Evolutionary conservation across 495 filamentous ascomycete genomes (phyloP), one percentile per base, ranked within the genome.

Genomic region (Delitschia confertaspora): DNA sequence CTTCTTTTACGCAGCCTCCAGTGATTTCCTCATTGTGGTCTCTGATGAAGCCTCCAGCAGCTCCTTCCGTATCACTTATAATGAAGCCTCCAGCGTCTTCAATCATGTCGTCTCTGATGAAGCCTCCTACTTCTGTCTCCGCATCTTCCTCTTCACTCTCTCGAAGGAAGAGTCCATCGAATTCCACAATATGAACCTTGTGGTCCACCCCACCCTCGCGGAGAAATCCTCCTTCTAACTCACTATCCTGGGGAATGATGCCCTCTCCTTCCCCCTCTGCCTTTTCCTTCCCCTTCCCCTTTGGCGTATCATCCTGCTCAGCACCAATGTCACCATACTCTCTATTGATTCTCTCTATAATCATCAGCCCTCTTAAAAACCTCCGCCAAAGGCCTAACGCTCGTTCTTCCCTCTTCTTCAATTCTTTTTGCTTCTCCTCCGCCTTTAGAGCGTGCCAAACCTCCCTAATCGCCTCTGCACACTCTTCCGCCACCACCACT

Each of bases 341-440:
- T 39, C 80, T 73, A 27, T 72, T 68, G 22, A 98, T 78, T 27
- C 88, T 70, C 60, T 88, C 75, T 24, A 82, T 69, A 49, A 96
- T 88, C 29, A 86, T 71, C 62, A 94, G 49, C 1, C 88, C 88
- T 69, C 86, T 80, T 29, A 93, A 43, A 47, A 95, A 85, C 60
- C 83, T 93, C 38, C 81, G 73, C 91, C 93, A 99, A 51, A 75
- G 78, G 20, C 69, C 72, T 49, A 96, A 55, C 13, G 82, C 82
- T 16, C 69, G 69, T 52, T 82, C 85, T 50, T 83, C 76, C 14
- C 82, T 70, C 64, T 94, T 95, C 31, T 79, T 78, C 56, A 88
- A 76, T 60, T 93, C 87, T 49, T 83, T 88, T 46, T 76, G 73
- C 31, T 66, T 75, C 47, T 79, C 74, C 61, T 94, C 88, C 18